Conservation (phyloP, 2,329 filamentous ascomycete genomes). For the Calycina herbarum region DNA sequence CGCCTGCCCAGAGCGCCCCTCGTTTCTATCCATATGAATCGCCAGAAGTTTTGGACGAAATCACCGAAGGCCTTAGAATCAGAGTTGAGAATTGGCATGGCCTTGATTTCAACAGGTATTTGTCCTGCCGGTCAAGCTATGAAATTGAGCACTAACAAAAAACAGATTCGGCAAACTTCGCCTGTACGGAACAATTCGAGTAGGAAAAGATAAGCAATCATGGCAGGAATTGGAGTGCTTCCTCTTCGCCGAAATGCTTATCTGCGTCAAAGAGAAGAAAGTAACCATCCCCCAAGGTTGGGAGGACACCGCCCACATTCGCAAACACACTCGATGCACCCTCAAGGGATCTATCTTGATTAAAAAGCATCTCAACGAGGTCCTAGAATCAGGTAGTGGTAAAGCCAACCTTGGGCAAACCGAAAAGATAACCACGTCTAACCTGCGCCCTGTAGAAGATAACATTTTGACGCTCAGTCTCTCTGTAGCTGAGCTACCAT, state of each 20-base stretch:
- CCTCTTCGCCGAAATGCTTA: conserved; percentile 97
- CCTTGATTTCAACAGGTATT: conserved; percentile 77
- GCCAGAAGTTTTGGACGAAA: conserved; percentile 74
- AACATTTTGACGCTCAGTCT: conserved; percentile 85
- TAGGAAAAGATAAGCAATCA: conserved; percentile 92
- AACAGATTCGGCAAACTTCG: conserved; percentile 87
- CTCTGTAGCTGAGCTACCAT: conserved; percentile 87
- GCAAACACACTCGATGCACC: conserved; percentile 75
- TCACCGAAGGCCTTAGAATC: conserved; percentile 78
- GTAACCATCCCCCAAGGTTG: conserved; percentile 59
- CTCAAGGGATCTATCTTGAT: conserved; percentile 97
- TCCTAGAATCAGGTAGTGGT: conserved; percentile 65
- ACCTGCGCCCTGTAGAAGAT: conserved; percentile 58
- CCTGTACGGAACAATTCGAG: conserved; percentile 83
- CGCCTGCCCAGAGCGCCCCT: conserved; percentile 52
- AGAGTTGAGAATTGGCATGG: conserved; percentile 99
- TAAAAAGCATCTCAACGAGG: conserved; percentile 94
- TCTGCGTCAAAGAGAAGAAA: conserved; percentile 98
- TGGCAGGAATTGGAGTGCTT: conserved; percentile 99
- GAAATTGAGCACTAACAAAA: background rate
- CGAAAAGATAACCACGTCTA: conserved; percentile 38
- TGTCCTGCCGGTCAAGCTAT: background rate
- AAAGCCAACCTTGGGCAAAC: conserved; percentile 35
- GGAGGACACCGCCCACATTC: conserved; percentile 58
- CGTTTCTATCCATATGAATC: conserved; percentile 73